These are phyloP conservation scores for Solanum commersonii DNA, from an alignment of 257 asterid genomes.

Conservation along the genomic window DNA sequence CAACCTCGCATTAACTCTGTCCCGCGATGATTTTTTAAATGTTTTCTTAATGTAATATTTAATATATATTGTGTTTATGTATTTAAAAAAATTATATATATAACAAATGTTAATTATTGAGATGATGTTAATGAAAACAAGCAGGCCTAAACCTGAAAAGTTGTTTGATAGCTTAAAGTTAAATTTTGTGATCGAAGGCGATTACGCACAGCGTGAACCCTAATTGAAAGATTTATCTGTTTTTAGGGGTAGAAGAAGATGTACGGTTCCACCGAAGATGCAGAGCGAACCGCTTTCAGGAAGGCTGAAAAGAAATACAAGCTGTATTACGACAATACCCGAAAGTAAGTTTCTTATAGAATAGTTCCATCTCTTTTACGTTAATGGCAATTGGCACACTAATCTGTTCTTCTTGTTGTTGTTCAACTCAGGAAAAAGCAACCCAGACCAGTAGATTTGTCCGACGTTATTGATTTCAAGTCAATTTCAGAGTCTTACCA, in stretches of 20 bases:
- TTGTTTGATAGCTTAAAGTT: too few relatives aligned
- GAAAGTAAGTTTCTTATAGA: slow-evolving; percentile 29
- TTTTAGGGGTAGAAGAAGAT: slow-evolving; percentile 11
- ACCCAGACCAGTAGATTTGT: slow-evolving; percentile 70
- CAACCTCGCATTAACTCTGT: too few relatives aligned
- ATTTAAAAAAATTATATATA: too few relatives aligned
- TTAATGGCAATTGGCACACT: neutral
- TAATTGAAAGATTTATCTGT: neutral
- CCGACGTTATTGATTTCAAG: slow-evolving; percentile 88
- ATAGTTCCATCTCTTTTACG: neutral
- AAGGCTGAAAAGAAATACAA: slow-evolving; percentile 90
- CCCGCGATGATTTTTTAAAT: too few relatives aligned
- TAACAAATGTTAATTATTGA: too few relatives aligned
- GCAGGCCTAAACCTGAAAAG: too few relatives aligned
- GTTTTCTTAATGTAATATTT: too few relatives aligned
- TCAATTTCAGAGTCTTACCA: slow-evolving; percentile 49
- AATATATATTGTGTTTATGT: too few relatives aligned
- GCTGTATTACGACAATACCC: slow-evolving; percentile 61
- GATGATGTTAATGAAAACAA: too few relatives aligned
- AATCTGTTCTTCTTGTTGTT: neutral
- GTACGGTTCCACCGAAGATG: slow-evolving; percentile 57
- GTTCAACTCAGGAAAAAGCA: slow-evolving; percentile 42
- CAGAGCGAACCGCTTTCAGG: slow-evolving; percentile 82
- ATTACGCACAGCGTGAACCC: neutral
- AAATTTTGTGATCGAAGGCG: neutral